A percentile compares a stretch with the other conserved stretches of the same genome.
Evolutionary conservation across 352 stramenopile genomes (phyloP).

Genomic region (Phytopythium oedochilum): DNA sequence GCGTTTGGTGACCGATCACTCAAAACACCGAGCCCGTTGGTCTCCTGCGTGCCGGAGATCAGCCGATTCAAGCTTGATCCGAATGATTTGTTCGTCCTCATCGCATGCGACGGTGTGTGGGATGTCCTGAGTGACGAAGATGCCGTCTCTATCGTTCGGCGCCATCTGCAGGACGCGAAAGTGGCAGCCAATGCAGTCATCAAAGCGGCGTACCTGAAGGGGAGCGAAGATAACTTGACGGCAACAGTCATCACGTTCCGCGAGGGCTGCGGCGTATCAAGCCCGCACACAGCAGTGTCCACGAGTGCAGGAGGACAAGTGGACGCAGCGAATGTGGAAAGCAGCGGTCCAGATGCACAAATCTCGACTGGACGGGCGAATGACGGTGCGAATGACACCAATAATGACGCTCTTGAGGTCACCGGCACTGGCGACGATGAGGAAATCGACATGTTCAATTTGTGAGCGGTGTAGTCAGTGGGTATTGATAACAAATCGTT

Average conservation of each 20-base stretch:
- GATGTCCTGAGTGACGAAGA: slow-evolving; percentile 61
- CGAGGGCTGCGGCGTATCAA: too few relatives aligned
- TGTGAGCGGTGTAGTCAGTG: too few relatives aligned
- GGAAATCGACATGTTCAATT: slow-evolving; percentile 59
- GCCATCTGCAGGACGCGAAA: slow-evolving; percentile 34
- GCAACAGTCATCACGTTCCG: slow-evolving; percentile 26
- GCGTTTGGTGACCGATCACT: slow-evolving; percentile 56
- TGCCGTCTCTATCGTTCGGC: slow-evolving; percentile 37
- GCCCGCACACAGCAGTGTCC: too few relatives aligned
- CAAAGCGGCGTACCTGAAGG: slow-evolving; percentile 46
- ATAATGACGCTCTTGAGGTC: slow-evolving; percentile 4
- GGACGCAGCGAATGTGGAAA: background rate
- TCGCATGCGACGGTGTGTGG: slow-evolving; percentile 64
- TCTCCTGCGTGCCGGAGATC: slow-evolving; percentile 55
- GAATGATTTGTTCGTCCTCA: slow-evolving; percentile 49
- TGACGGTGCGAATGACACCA: too few relatives aligned
- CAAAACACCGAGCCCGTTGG: slow-evolving; percentile 34
- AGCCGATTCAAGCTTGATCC: slow-evolving; percentile 21
- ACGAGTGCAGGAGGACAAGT: too few relatives aligned
- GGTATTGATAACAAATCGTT: background rate
- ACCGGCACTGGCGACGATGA: slow-evolving; percentile 12
- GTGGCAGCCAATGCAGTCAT: slow-evolving; percentile 42
- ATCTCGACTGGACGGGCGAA: background rate
- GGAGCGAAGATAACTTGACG: slow-evolving; percentile 55
- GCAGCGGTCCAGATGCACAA: slow-evolving; percentile 12